A percentile compares a stretch with the other conserved stretches of the same genome.
Conservation (phyloP, 306 rosid species). For the Potentilla sterilis region DNA sequence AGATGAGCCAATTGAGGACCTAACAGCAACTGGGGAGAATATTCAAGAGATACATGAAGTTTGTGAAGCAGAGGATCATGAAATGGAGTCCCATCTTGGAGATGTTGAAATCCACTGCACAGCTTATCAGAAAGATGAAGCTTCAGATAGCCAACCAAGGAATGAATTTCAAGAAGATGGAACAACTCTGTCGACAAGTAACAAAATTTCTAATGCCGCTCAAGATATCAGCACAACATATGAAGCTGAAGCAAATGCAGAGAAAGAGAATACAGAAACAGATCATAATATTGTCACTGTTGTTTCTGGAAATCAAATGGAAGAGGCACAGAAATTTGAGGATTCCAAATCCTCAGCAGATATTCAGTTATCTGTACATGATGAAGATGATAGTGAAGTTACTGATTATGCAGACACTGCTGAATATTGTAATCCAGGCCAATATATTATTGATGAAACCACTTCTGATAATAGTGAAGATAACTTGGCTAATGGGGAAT, state of each 20-base stretch:
- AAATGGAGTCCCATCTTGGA: slow-evolving; percentile 13
- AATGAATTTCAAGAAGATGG: slow-evolving; percentile 25
- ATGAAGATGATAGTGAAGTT: slow-evolving; percentile 6
- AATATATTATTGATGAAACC: slow-evolving; percentile 5
- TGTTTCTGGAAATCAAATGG: slow-evolving; percentile 6
- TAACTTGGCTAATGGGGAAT: slow-evolving; percentile 10
- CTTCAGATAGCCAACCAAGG: slow-evolving; percentile 3
- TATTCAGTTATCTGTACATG: slow-evolving; percentile 12
- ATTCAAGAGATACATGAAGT: slow-evolving; percentile 3
- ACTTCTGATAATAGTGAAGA: neutral
- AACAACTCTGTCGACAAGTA: neutral
- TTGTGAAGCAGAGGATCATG: slow-evolving; percentile 21
- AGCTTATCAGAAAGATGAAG: slow-evolving; percentile 22
- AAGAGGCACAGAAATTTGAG: slow-evolving; percentile 18
- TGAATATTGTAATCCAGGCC: slow-evolving; percentile 1
- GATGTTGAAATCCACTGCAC: slow-evolving; percentile 20
- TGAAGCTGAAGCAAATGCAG: slow-evolving; percentile 11
- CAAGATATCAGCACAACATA: neutral
- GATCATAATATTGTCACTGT: neutral
- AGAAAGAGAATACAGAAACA: slow-evolving; percentile 12
- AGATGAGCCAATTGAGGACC: slow-evolving; percentile 23
- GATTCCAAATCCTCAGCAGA: neutral
- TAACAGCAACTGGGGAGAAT: slow-evolving; percentile 2
- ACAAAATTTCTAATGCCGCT: neutral
- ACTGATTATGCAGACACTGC: slow-evolving; percentile 10